Conservation (phyloP, 2,329 filamentous ascomycete species). For the Teratosphaeriaceae sp. region DNA sequence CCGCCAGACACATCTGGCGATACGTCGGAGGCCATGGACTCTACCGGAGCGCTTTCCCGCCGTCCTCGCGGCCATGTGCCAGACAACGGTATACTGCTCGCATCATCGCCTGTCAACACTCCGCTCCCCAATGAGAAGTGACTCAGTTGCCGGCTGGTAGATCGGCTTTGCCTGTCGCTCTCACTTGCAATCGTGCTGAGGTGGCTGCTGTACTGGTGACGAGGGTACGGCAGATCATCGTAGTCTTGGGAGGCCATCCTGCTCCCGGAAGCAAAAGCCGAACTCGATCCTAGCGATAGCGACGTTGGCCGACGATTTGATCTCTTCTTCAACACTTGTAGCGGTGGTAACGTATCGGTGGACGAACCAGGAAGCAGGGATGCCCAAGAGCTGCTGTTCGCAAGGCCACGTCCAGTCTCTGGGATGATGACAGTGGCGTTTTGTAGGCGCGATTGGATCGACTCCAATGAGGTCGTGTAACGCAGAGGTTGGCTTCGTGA, state of each 20-base stretch:
- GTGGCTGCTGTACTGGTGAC: constrained; percentile 25
- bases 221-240: constrained; percentile 24
- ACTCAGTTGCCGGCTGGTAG: constrained; percentile 23
- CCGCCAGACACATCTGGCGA: constrained; percentile 12
- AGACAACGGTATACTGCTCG: constrained; percentile 21
- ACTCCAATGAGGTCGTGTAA: constrained; percentile 23
- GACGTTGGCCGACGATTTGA: constrained; percentile 17
- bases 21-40: constrained; percentile 16
- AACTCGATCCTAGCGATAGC: constrained; percentile 15
- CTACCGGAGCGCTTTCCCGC: constrained; percentile 19
- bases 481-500: constrained; percentile 12
- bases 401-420: constrained; percentile 15
- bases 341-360: constrained; percentile 24
- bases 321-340: constrained; percentile 28
- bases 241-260: constrained; percentile 23
- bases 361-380: constrained; percentile 17
- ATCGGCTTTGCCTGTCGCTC: constrained; percentile 21
- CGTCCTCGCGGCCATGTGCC: constrained; percentile 10
- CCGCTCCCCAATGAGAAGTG: constrained; percentile 29
- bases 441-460: constrained; percentile 25
- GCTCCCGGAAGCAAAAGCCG: constrained; percentile 4
- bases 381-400: constrained; percentile 18
- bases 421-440: constrained; percentile 13
- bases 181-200: constrained; percentile 33
- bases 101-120: constrained; percentile 25